Evolutionary conservation across 2,329 filamentous ascomycete genomes (phyloP), one percentile per base, ranked within the genome.

Genomic region (Myriosclerotinia curreyana): DNA sequence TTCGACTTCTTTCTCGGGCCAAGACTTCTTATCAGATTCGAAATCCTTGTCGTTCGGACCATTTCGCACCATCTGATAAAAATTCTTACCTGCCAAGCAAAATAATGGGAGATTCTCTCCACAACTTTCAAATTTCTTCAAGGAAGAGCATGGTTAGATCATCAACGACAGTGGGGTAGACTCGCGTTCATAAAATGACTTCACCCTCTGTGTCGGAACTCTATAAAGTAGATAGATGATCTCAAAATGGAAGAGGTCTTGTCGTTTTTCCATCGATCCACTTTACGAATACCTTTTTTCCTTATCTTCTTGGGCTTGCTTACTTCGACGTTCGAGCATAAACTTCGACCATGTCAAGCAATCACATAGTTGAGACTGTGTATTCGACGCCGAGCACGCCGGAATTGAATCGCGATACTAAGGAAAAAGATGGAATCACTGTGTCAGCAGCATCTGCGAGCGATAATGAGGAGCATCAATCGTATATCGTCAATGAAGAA

Each of bases 61-160:
- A 25, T 48, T 49, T 36, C 14, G 42, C 25, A 49, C 59, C 20
- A 62, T 62, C 60, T 54, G 60, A 62, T 62, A 54, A 54, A 54
- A 54, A 44, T 31, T 54, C 49, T 62, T 11, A 40, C 20, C n/a
- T 38, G 58, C 58, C 44, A 60, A 51, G 58, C 5, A 20, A 31
- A 28, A 46, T 15, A 49, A 46, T 31, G 38, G 38, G 36, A 48
- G 31, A 40, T 42, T 36, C 9, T 40, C 22, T 36, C 40, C 60
- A 42, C 28, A 44, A 17, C 25, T 44, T 51, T 20, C 20, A 28
- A 42, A 44, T 34, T 31, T 31, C 28, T 31, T 31, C 28, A 31
- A 31, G 28, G 28, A 20, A n/a, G n/a, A 46, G 22, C n/a, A 34
- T 22, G n/a, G 28, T 22, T 11, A n/a, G 12, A n/a, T 44, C 25